Conservation (phyloP, 2,329 filamentous ascomycete species). For the Endoconidiophora laricicola region DNA sequence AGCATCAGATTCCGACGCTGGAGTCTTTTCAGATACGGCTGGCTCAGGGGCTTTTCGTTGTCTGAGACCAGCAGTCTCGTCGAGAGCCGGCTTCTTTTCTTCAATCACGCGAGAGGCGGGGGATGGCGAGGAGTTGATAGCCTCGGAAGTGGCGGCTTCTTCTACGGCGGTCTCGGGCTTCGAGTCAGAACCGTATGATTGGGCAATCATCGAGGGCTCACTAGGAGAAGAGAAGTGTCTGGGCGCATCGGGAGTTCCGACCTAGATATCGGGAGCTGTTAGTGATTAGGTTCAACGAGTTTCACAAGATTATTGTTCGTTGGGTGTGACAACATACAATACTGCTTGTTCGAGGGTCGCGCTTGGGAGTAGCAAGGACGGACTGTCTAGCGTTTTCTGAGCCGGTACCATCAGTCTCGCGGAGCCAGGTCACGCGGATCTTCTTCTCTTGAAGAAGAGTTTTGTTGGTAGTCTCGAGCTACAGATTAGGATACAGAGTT, state of each 20-base stretch:
- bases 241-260: constrained; percentile 27
- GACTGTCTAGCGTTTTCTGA: constrained; percentile 13
- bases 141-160: constrained; percentile 31
- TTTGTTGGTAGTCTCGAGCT: constrained; percentile 74
- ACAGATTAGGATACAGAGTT: constrained; percentile 8
- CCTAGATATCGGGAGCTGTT: constrained; percentile 16
- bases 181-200: constrained; percentile 14
- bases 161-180: constrained; percentile 3
- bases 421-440: constrained; percentile 77
- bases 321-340: not conserved
- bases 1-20: not conserved
- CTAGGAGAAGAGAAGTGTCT: constrained; percentile 30
- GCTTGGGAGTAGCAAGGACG: constrained; percentile 13
- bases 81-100: not conserved
- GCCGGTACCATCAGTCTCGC: constrained; percentile 34
- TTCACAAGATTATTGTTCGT: not conserved
- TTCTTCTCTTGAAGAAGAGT: constrained; percentile 76
- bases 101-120: constrained; percentile 1
- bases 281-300: not conserved
- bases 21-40: constrained; percentile 1
- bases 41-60: constrained; percentile 7
- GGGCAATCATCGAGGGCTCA: constrained; percentile 20
- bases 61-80: constrained; percentile 8
- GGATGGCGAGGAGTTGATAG: constrained; percentile 15
- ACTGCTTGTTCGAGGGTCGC: constrained; percentile 12